Evolutionary conservation across 768 basidiomycete genomes (phyloP), one percentile per base, ranked within the genome.

Genomic region (Trametes meyenii): DNA sequence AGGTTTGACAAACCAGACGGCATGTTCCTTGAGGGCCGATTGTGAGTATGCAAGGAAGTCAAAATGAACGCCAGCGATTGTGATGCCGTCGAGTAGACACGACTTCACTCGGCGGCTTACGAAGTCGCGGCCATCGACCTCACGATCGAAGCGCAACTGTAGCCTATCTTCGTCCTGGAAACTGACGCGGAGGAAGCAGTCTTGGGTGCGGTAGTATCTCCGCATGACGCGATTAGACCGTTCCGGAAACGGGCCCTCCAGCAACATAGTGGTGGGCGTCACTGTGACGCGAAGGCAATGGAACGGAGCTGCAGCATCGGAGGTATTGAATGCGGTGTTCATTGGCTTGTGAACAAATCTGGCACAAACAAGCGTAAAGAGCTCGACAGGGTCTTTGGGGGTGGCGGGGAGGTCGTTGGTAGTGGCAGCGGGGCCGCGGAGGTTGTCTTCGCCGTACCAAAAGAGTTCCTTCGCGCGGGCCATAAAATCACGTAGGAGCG

Each of bases 1-100:
- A 10, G 79, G 76, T 56, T 78, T 83, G 21, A 89, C 82, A 65
- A 90, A 90, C 88, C 86, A 88, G 0, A 80, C 77, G 0, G 79
- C 71, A 52, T 80, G 79, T 38, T 79, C 72, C 45, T 86, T 88
- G n/a, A 90, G 74, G 0, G 89, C 86, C 3, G 88, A 90, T 66
- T 85, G 86, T 0, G 88, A 89, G 71, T 90, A 90, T 0, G 85
- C 89, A 14, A 92, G 76, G 67, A 89, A 90, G 0, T 79, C 62
- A 66, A 89, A 90, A 10, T 69, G 67, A 38, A 83, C 76, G 1
- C 82, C 81, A 2, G 82, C 86, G 36, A 92, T 78, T 3, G 40
- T 68, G n/a, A 90, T 67, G 0, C 85, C 85, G 8, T 75, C 58
- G 0, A 76, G 55, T 16, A 81, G 70, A 29, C 85, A 67, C 13